These are phyloP conservation scores for Abrus pulchellus DNA, from an alignment of 306 rosid species.

Conservation along the genomic window DNA sequence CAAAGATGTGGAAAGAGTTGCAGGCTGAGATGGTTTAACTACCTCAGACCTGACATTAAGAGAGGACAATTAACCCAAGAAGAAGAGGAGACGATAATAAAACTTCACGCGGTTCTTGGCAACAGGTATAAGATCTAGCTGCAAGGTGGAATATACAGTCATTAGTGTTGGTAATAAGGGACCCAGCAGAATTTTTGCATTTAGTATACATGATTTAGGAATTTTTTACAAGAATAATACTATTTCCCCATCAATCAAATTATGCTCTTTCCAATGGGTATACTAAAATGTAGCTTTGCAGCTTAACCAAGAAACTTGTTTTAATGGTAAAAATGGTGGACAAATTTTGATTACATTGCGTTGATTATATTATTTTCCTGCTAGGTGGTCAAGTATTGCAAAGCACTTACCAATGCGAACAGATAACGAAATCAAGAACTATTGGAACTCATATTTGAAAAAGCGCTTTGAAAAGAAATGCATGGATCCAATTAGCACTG, in stretches of 20 bases:
- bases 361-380: background rate
- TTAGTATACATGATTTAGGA: background rate
- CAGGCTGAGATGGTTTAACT: constrained; percentile 49
- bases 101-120: constrained; percentile 39
- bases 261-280: background rate
- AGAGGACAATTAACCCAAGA: constrained; percentile 40
- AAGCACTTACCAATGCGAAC: constrained; percentile 42
- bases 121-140: constrained; percentile 38
- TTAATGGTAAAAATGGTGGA: background rate
- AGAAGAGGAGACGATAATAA: constrained; percentile 33
- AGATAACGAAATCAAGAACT: constrained; percentile 47
- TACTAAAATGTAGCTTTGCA: background rate
- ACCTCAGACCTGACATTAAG: constrained; percentile 47
- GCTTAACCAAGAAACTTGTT: background rate
- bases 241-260: background rate
- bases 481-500: background rate
- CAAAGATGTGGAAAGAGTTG: constrained; percentile 51
- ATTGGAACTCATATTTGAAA: constrained; percentile 44
- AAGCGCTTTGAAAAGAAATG: background rate
- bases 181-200: background rate
- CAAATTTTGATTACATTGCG: background rate
- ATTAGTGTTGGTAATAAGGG: background rate
- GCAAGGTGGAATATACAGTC: background rate
- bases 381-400: constrained; percentile 46
- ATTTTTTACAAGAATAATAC: background rate